Conservation (phyloP, 805 yeast genomes). For the Lachancea waltii region DNA sequence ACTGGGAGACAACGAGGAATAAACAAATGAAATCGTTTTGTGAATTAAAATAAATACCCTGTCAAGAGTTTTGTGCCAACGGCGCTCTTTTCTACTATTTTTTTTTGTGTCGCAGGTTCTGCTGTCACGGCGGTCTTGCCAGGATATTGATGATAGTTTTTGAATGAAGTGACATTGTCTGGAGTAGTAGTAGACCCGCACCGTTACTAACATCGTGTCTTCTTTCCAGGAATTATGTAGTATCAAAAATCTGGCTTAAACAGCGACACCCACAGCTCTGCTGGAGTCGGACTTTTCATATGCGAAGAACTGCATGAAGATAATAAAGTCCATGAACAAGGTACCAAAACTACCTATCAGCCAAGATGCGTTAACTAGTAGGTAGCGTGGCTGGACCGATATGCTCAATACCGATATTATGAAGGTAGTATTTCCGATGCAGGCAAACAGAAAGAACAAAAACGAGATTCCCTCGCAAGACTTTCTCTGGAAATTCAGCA, state of each 20-base stretch:
- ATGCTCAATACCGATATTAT: constrained; percentile 78
- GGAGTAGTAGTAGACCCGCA: too few species aligned
- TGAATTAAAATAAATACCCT: neutral
- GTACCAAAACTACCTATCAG: constrained; percentile 89
- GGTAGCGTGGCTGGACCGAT: constrained; percentile 60
- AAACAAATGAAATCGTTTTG: neutral
- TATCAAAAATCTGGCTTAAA: neutral
- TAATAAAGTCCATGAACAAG: constrained; percentile 70
- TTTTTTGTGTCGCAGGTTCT: neutral
- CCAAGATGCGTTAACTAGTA: constrained; percentile 86
- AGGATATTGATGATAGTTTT: too few species aligned
- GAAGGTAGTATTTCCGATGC: constrained; percentile 87
- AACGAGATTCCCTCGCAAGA: constrained; percentile 94
- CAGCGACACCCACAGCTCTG: constrained; percentile 2
- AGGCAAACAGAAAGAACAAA: constrained; percentile 89
- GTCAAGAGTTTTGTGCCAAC: neutral
- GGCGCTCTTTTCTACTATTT: neutral
- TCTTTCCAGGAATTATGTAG: neutral
- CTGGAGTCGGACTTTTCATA: constrained; percentile 38
- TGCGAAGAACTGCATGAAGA: constrained; percentile 77
- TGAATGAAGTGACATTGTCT: too few species aligned
- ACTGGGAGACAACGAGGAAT: too few species aligned
- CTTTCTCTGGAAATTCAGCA: constrained; percentile 77
- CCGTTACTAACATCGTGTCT: too few species aligned
- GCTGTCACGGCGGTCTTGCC: too few species aligned